Conservation (phyloP, 2,329 filamentous ascomycete genomes). For the Pseudogymnoascus sp. region DNA sequence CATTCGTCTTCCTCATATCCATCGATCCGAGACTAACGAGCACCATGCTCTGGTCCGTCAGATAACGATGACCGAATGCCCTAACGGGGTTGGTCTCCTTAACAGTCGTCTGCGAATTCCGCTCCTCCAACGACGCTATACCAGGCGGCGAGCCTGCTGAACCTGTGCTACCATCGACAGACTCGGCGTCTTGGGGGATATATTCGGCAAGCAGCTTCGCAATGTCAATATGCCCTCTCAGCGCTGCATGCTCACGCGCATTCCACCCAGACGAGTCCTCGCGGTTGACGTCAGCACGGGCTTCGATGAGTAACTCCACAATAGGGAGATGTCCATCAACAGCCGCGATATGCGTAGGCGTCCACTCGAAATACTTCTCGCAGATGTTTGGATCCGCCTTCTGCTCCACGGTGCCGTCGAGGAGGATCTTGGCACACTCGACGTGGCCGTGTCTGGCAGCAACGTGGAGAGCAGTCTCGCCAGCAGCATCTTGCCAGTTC, state of each 20-base stretch:
- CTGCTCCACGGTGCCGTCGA: conserved; percentile 63
- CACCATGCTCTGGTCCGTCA: conserved; percentile 81
- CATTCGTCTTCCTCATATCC: conserved; percentile 77
- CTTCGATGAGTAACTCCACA: conserved; percentile 68
- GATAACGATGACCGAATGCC: conserved; percentile 90
- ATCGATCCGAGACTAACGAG: conserved; percentile 90
- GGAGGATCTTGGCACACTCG: conserved; percentile 68
- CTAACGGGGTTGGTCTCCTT: conserved; percentile 73
- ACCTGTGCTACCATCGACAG: conserved; percentile 20
- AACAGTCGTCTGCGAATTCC: conserved; percentile 40
- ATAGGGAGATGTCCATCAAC: conserved; percentile 78
- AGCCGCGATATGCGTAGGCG: conserved; percentile 84
- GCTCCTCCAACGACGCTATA: conserved; percentile 54
- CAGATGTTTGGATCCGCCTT: conserved; percentile 68
- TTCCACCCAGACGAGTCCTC: conserved; percentile 89
- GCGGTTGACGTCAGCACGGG: conserved; percentile 67
- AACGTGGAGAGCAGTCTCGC: conserved; percentile 86
- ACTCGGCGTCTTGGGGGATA: conserved; percentile 21
- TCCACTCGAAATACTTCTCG: conserved; percentile 88
- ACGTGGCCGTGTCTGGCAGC: conserved; percentile 82
- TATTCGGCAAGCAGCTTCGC: conserved; percentile 56
- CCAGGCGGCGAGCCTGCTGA: conserved; percentile 40
- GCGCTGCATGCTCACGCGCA: conserved; percentile 82
- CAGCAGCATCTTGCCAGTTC: conserved; percentile 84
- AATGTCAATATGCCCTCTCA: conserved; percentile 81